Evolutionary conservation across 1,284 basidiomycete genomes (phyloP).

Genomic region (Ustilago nuda): DNA sequence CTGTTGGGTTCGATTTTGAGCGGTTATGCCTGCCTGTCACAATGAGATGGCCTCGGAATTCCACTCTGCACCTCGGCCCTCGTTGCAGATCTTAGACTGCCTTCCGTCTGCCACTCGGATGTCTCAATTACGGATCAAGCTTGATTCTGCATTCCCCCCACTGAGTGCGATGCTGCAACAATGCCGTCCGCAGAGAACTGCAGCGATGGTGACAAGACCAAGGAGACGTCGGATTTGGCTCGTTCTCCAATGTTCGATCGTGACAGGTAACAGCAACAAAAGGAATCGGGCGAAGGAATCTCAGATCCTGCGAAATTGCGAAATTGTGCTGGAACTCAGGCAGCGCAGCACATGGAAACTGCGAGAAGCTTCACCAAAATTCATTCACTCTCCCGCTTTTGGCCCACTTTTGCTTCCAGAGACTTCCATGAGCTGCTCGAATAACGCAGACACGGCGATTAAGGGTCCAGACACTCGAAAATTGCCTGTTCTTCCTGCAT

Average conservation of each 20-base stretch:
- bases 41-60: neutral
- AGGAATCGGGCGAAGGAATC: neutral
- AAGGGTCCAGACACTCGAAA: slow-evolving; percentile 8
- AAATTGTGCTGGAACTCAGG: neutral
- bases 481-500: slow-evolving; percentile 24
- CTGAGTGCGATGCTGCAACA: too few species aligned
- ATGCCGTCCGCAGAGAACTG: too few species aligned
- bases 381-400: neutral
- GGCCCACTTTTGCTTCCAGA: slow-evolving; percentile 11
- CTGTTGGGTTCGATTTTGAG: too few species aligned
- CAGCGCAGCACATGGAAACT: slow-evolving; percentile 13
- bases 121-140: neutral
- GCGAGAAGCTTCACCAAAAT: slow-evolving; percentile 22
- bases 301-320: neutral
- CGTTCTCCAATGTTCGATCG: too few species aligned
- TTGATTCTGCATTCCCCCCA: too few species aligned
- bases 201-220: too few species aligned
- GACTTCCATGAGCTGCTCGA: slow-evolving; percentile 18
- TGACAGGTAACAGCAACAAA: too few species aligned
- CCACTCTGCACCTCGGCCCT: slow-evolving; percentile 12
- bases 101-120: neutral
- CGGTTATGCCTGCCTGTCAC: neutral
- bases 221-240: too few species aligned
- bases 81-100: neutral
- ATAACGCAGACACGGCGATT: neutral